Base-by-base conservation (phyloP, 371 early-diverging fungal genomes). In the Mortierella sp. region DNA sequence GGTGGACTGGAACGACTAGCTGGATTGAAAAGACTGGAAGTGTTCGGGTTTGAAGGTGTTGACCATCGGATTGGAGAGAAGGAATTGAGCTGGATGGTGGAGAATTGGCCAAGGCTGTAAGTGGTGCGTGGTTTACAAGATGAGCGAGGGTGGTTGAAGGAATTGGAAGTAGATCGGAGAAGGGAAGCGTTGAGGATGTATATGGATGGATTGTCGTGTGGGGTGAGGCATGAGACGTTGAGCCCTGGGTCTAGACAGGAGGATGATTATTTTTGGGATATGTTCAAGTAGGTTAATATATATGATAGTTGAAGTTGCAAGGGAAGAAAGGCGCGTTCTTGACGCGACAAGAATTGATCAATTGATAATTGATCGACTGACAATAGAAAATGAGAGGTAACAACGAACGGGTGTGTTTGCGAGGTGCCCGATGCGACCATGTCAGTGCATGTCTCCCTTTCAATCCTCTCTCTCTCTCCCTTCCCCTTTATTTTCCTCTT, bases 1-100 rank as follows among this genome's bases (percentile, higher is more conserved):
- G 70, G 77, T 21, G 70, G 77, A 28, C 8, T 76, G 70, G 77
- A 54, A 26, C 55, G 19, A 8, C 55, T 76, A n/a, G 57, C 52
- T 2, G 42, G 42, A 16, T 21, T 76, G 70, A 44, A 70, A 57
- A n/a, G 55, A 14, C 57, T 76, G 28, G 28, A 44, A 42, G 7
- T 71, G 77, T 54, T 52, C 52, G 77, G 47, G 13, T 48, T 70
- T 42, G 42, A 55, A 24, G 42, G 42, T 1, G n/a, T 24, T 8
- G 54, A 76, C 26, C 50, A 70, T n/a, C 9, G 38, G 57, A 65
- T 76, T 52, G 71, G 77, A 19, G 48, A 48, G 44, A n/a, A 9
- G 45, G 77, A 76, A 52, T 10, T 28, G 58, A 14, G 28, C n/a
- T 58, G 58, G 58, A 26, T 58, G 58, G 58, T 28, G 8, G 28